Percentiles rank a stretch among this genome's conserved stretches.
phyloP scores from a whole-genome alignment of 2,329 filamentous ascomycete species.

The Beauveria varroae region DNA sequence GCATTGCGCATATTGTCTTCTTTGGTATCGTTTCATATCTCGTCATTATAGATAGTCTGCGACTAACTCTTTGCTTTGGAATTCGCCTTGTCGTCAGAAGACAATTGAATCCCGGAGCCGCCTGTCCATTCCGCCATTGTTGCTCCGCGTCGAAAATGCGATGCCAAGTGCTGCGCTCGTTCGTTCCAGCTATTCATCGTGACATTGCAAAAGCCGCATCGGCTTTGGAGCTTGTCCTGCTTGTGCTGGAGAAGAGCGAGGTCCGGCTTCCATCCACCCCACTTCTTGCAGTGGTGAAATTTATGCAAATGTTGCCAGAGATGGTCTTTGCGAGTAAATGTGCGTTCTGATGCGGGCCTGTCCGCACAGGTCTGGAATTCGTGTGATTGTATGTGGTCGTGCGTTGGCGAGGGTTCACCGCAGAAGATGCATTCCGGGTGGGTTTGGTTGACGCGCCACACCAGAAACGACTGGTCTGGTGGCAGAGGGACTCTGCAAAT shows the following conservation, averaged over 20 bases:
- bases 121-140: slow-evolving; percentile 19
- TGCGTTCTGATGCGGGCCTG: slow-evolving; percentile 33
- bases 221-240: slow-evolving; percentile 20
- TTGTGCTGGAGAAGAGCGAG: slow-evolving; percentile 25
- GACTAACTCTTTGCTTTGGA: neutral
- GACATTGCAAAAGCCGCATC: slow-evolving; percentile 23
- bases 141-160: slow-evolving; percentile 22
- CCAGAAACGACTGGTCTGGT: slow-evolving; percentile 31
- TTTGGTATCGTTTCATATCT: neutral
- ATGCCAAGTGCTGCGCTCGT: slow-evolving; percentile 21
- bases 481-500: slow-evolving; percentile 39
- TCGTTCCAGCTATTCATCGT: slow-evolving; percentile 21
- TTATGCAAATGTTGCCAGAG: slow-evolving; percentile 35
- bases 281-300: slow-evolving; percentile 37
- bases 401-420: slow-evolving; percentile 24
- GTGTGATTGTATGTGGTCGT: slow-evolving; percentile 30
- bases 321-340: slow-evolving; percentile 35
- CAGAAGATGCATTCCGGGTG: slow-evolving; percentile 34
- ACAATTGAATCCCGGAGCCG: slow-evolving; percentile 3
- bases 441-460: slow-evolving; percentile 41
- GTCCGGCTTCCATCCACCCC: slow-evolving; percentile 40
- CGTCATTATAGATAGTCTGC: neutral
- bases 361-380: slow-evolving; percentile 43
- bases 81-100: neutral
- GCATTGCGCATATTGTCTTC: neutral